These are phyloP conservation scores for Rhodotorula glutinis DNA, from an alignment of 1,284 basidiomycete genomes.

Conservation along the genomic window DNA sequence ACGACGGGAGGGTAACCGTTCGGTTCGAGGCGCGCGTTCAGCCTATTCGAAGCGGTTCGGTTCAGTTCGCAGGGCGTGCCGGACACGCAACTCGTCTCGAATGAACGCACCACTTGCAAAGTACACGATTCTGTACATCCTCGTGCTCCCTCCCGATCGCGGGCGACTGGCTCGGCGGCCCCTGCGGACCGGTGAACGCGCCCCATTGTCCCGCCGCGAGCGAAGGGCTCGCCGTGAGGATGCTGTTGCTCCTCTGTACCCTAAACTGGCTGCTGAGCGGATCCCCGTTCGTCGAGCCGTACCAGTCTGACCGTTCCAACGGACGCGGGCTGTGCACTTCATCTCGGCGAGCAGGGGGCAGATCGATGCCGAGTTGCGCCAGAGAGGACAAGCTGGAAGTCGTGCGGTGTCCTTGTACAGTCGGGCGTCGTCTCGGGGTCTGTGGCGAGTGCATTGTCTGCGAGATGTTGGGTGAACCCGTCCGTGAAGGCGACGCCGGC, in stretches of 20 bases:
- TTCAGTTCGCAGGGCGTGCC: no score
- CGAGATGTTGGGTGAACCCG: constrained; percentile 3
- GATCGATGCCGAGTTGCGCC: neutral
- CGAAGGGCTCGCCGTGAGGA: neutral
- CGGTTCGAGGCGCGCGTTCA: constrained; percentile 89
- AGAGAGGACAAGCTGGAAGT: neutral
- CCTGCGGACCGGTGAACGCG: constrained; percentile 9
- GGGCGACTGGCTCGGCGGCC: neutral
- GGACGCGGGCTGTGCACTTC: neutral
- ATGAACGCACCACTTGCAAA: constrained; percentile 74
- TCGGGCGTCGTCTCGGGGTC: neutral
- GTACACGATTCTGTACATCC: constrained; percentile 69
- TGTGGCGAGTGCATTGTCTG: neutral
- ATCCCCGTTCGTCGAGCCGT: neutral
- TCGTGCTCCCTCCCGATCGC: constrained; percentile 34
- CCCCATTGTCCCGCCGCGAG: constrained; percentile 11
- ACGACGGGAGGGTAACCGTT: constrained; percentile 84
- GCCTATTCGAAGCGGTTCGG: constrained; percentile 52
- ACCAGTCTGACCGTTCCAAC: neutral
- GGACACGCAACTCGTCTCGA: no score
- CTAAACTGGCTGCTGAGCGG: neutral
- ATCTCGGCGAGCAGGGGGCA: neutral
- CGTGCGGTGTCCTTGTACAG: neutral
- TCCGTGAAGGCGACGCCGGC: no score
- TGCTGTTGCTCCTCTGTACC: constrained; percentile 3